Evolutionary conservation across 805 yeast genomes (phyloP).

Genomic region (Millerago galiae): DNA sequence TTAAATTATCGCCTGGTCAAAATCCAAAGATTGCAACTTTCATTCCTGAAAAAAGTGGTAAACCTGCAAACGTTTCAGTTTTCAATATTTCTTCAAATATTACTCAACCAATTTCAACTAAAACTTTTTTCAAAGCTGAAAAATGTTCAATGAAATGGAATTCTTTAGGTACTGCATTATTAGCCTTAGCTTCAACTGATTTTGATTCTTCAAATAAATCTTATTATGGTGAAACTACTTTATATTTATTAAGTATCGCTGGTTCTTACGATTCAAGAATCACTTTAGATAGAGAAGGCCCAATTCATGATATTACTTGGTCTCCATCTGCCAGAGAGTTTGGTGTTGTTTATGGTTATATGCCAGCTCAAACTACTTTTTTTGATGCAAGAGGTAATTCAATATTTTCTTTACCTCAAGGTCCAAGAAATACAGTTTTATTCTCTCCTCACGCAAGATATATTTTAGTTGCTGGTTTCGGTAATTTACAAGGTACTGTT

Average conservation of each 20-base stretch:
- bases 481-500: constrained; percentile 94
- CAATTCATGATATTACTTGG: constrained; percentile 97
- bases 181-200: constrained; percentile 93
- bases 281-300: constrained; percentile 85
- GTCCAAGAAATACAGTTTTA: constrained; percentile 81
- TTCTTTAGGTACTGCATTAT: constrained; percentile 83
- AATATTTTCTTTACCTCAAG: constrained; percentile 75
- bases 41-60: constrained; percentile 78
- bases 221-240: constrained; percentile 93
- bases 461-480: constrained; percentile 93
- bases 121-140: constrained; percentile 93
- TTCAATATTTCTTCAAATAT: constrained; percentile 59
- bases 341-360: constrained; percentile 94
- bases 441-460: constrained; percentile 94
- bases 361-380: constrained; percentile 95
- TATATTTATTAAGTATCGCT: constrained; percentile 85
- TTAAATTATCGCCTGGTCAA: constrained; percentile 77
- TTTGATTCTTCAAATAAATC: constrained; percentile 91
- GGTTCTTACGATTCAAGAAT: constrained; percentile 90
- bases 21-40: constrained; percentile 88
- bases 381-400: constrained; percentile 91
- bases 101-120: constrained; percentile 70
- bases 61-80: constrained; percentile 83
- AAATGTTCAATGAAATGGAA: constrained; percentile 92
- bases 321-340: constrained; percentile 93